phyloP scores from a whole-genome alignment of 2,329 filamentous ascomycete species.

The Paecilomyces sp. region DNA sequence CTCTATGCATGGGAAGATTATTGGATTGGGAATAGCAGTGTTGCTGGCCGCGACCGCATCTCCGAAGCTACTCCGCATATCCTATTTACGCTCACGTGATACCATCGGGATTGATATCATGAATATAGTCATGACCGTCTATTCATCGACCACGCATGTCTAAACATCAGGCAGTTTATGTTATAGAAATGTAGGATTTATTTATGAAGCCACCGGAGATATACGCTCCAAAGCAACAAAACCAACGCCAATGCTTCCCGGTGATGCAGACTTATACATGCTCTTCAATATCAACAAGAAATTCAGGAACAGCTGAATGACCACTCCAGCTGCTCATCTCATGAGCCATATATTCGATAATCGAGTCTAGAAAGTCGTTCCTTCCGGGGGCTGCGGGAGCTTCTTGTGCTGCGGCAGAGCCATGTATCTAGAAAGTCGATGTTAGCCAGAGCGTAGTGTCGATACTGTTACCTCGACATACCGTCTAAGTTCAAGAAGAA shows the following conservation, averaged over 20 bases:
- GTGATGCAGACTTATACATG: conserved; percentile 33
- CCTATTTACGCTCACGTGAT: background rate
- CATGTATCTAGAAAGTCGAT: conserved; percentile 65
- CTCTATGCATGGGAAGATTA: conserved; percentile 27
- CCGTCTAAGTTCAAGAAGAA: conserved; percentile 79
- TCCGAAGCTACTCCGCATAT: background rate
- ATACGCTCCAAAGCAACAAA: conserved; percentile 11
- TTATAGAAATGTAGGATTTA: background rate
- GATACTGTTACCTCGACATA: conserved; percentile 26
- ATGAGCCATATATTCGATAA: conserved; percentile 13
- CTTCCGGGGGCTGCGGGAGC: conserved; percentile 86
- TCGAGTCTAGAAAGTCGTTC: conserved; percentile 51
- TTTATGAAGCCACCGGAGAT: background rate
- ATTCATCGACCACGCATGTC: background rate
- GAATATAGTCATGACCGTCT: background rate
- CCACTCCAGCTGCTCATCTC: conserved; percentile 21
- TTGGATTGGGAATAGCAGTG: background rate
- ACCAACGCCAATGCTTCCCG: conserved; percentile 24
- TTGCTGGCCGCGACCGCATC: background rate
- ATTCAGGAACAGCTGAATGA: conserved; percentile 7
- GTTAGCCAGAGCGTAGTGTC: conserved; percentile 21
- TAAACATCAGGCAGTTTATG: background rate
- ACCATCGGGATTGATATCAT: conserved; percentile 1
- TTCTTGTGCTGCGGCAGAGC: conserved; percentile 88
- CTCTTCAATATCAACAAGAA: conserved; percentile 19